A percentile compares a stretch with the other conserved stretches of the same genome.
Evolutionary conservation across 23 red algal species (phyloP).

Genomic region (Gracilaria gracilis): DNA sequence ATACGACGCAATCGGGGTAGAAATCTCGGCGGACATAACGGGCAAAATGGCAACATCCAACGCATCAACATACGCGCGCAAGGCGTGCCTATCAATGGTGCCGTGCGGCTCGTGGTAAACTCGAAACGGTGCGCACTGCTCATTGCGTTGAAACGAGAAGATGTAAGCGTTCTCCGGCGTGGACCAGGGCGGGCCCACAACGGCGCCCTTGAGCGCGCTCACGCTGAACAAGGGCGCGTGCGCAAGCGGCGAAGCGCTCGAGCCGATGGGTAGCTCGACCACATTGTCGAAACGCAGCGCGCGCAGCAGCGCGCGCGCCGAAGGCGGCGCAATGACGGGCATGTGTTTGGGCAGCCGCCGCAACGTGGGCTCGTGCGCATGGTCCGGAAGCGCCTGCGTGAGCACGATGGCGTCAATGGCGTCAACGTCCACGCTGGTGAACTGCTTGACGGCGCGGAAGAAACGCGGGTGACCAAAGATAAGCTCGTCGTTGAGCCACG

Average conservation of each 20-base stretch:
- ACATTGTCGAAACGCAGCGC: constrained; percentile 27
- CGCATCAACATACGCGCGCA: neutral
- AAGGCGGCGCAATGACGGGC: constrained; percentile 63
- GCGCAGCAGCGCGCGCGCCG: constrained; percentile 57
- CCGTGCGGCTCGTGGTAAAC: constrained; percentile 92
- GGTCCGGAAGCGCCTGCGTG: constrained; percentile 84
- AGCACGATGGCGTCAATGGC: constrained; percentile 68
- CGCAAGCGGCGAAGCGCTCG: neutral
- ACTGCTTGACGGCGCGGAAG: constrained; percentile 23
- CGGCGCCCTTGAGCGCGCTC: constrained; percentile 42
- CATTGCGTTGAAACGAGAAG: constrained; percentile 31
- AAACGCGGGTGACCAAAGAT: constrained; percentile 65
- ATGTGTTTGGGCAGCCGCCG: constrained; percentile 36
- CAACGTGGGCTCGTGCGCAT: constrained; percentile 83
- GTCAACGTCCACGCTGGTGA: neutral
- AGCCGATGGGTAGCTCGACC: neutral
- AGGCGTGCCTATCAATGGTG: constrained; percentile 4
- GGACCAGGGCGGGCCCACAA: constrained; percentile 89
- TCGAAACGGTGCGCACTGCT: neutral
- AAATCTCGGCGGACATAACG: neutral
- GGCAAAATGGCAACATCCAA: constrained; percentile 47
- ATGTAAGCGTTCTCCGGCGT: constrained; percentile 77
- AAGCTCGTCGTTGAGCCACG: constrained; percentile 78
- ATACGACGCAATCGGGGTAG: neutral
- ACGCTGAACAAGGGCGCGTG: constrained; percentile 11